phyloP scores from a whole-genome alignment of 1,284 basidiomycete species.

The Cerrena zonata region DNA sequence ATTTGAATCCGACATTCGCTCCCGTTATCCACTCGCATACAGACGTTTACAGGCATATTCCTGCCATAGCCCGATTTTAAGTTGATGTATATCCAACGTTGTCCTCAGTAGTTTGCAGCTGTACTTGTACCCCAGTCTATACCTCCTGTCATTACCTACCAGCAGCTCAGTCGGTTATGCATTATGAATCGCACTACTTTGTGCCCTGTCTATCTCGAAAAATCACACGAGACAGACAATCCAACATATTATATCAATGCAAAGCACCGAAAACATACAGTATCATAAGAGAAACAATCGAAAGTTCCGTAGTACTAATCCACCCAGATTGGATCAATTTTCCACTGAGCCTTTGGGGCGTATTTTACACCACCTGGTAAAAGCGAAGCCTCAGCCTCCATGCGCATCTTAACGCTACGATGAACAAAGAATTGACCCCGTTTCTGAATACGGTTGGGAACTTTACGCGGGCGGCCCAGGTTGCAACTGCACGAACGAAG shows the following conservation, averaged over 20 bases:
- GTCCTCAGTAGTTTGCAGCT: no score
- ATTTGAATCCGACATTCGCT: not conserved
- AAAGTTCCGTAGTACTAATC: not conserved
- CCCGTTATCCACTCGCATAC: no score
- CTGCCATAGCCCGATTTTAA: no score
- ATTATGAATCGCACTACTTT: no score
- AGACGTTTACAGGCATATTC: no score
- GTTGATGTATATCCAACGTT: no score
- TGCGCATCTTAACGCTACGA: constrained; percentile 6
- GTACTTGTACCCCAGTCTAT: no score
- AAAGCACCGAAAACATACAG: not conserved
- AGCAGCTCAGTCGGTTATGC: no score
- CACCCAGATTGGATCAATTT: constrained; percentile 5
- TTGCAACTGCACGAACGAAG: constrained; percentile 1
- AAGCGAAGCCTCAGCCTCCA: constrained; percentile 2
- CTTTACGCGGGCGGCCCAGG: constrained; percentile 2
- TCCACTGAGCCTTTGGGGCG: constrained; percentile 1
- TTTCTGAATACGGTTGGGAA: constrained; percentile 1
- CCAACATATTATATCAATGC: not conserved
- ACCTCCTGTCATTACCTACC: no score
- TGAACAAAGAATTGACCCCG: constrained; percentile 1
- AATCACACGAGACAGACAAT: no score
- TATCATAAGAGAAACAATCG: not conserved
- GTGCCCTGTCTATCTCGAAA: no score
- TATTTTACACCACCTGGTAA: constrained; percentile 1